Percentiles rank a stretch among this genome's conserved stretches.
Conservation (phyloP, 75 land plant genomes). For the Pinus albicaulis region DNA sequence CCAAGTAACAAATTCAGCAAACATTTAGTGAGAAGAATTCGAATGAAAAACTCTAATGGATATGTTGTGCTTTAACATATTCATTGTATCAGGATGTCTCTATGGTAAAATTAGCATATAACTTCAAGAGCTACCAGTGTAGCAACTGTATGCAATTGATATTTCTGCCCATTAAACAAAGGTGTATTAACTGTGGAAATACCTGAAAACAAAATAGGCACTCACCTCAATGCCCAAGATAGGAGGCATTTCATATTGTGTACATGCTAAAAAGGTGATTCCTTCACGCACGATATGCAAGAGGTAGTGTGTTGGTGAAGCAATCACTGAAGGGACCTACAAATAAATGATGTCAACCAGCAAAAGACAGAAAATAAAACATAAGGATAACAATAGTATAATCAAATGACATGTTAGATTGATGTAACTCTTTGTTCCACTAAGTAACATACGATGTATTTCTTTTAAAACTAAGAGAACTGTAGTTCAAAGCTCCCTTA, state of each 20-base stretch:
- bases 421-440: no score
- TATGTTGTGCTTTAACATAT: background rate
- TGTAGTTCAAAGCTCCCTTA: no score
- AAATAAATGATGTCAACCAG: background rate
- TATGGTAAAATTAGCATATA: background rate
- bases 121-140: background rate
- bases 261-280: conserved; percentile 90
- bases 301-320: conserved; percentile 94
- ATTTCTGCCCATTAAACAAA: background rate
- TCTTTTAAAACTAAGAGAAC: no score
- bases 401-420: background rate
- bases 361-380: background rate
- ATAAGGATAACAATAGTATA: background rate
- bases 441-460: no score
- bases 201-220: background rate
- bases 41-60: background rate
- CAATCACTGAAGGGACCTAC: conserved; percentile 78
- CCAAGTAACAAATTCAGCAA: background rate
- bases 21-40: background rate
- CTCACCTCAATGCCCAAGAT: conserved; percentile 91
- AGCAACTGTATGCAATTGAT: no score
- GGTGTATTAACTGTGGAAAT: background rate
- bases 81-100: background rate
- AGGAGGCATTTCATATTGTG: conserved; percentile 93
- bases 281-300: conserved; percentile 90